Evolutionary conservation across 768 basidiomycete species (phyloP).

Genomic region (Boletales sp.): DNA sequence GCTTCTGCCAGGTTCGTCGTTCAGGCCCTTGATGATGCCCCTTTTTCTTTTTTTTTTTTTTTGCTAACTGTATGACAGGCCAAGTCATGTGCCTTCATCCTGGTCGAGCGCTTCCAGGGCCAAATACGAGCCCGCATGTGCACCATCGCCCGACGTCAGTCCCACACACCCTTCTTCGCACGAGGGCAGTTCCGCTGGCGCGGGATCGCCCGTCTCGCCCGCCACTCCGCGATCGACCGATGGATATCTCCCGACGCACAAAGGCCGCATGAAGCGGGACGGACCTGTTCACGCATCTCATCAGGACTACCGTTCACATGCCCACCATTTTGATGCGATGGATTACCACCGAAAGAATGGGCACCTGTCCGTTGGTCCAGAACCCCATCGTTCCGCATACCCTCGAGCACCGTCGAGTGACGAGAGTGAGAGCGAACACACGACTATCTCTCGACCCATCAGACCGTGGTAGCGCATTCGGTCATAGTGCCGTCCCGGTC

Average conservation of each 20-base stretch:
- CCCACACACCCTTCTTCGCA: slow-evolving; percentile 34
- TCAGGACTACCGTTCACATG: slow-evolving; percentile 12
- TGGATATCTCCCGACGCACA: slow-evolving; percentile 11
- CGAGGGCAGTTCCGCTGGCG: slow-evolving; percentile 46
- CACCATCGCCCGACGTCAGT: slow-evolving; percentile 17
- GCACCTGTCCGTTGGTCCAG: slow-evolving; percentile 19
- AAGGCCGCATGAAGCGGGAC: slow-evolving; percentile 11
- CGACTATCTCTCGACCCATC: slow-evolving; percentile 33
- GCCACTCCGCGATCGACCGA: slow-evolving; percentile 49
- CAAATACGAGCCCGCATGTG: slow-evolving; percentile 13
- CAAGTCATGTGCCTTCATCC: slow-evolving; percentile 15
- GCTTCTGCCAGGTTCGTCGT: slow-evolving; percentile 33
- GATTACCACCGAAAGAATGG: slow-evolving; percentile 18
- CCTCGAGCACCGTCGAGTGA: slow-evolving; percentile 27
- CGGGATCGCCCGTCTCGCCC: slow-evolving; percentile 49
- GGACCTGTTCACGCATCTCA: slow-evolving; percentile 12
- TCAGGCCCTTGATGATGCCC: background rate
- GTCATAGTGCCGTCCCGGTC: background rate
- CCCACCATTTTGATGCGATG: slow-evolving; percentile 1
- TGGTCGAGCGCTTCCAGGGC: slow-evolving; percentile 23
- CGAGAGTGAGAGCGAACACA: slow-evolving; percentile 38
- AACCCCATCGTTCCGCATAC: slow-evolving; percentile 21
- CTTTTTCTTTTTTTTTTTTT: too few relatives aligned
- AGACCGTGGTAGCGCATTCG: slow-evolving; percentile 42
- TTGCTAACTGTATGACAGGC: slow-evolving; percentile 12